Base-by-base conservation (phyloP, 257 asterid species). In the Echium plantagineum region DNA sequence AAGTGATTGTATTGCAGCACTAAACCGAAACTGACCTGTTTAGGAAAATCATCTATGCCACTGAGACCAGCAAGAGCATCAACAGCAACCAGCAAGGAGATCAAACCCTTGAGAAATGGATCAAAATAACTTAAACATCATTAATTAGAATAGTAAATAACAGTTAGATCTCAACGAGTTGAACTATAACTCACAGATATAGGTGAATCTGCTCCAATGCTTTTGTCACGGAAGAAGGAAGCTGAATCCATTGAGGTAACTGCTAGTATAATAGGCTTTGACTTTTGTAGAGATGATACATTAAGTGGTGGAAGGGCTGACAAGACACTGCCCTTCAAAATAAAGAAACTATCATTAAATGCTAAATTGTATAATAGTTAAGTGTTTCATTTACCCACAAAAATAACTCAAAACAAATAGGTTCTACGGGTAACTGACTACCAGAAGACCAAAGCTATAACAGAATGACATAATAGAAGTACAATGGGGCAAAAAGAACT, bases 291-390 rank as follows among this genome's bases (percentile, higher is more conserved):
- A 19, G 86, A 72, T 53, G 90, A 78, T 35, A 68, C 49, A 38
- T 72, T 78, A 59, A 86, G 74, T 47, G 95, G 95, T 55, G 95
- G 98, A 78, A 93, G 89, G 47, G 97, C 85, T 69, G 98, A 85
- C 97, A 90, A 93, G 81, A 86, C 98, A 86, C 98, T 93, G 97
- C 88, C 90, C 85, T 91, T 85, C 84, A 84, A 74, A 87, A 75
- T 67, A 69, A 75, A 65, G 78, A 76, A 55, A 75, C 6, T 62
- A 69, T 75, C 70, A 69, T n/a, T 64, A 81, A 69, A 73, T 57
- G 65, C 63, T 47, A 77, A 74, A 72, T 64, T 58, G 31, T 56
- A 62, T 38, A 58, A 58, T 63, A 74, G n/a, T 61, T 20, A 46
- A 57, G 57, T 59, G 52, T 56, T 49, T 70, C 67, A 60, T 20